phyloP scores from a whole-genome alignment of 129 eudicot species.

The Daucus carota region DNA sequence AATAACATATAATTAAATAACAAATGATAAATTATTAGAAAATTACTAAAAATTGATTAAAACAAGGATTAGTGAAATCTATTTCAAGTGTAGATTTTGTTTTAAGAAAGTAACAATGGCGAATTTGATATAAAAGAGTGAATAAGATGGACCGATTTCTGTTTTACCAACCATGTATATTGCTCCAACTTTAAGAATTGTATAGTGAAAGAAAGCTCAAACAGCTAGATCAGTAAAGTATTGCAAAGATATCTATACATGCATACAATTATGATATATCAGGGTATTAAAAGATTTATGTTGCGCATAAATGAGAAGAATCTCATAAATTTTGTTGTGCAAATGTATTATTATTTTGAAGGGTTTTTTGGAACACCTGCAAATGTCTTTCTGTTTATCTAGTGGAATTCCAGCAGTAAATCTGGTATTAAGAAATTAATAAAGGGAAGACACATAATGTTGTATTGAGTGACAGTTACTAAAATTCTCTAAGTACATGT shows the following conservation, averaged over 20 bases:
- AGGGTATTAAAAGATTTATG: neutral
- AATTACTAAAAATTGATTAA: too few relatives aligned
- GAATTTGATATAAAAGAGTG: neutral
- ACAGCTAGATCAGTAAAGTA: too few relatives aligned
- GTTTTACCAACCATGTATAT: neutral
- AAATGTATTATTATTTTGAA: neutral
- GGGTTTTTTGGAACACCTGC: neutral
- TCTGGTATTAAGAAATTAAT: neutral
- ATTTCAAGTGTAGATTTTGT: too few relatives aligned
- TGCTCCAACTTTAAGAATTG: too few relatives aligned
- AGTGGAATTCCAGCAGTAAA: neutral
- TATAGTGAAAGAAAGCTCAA: too few relatives aligned
- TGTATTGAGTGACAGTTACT: neutral
- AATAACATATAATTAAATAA: neutral
- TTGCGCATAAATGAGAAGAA: neutral
- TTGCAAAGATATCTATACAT: too few relatives aligned
- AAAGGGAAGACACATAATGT: neutral
- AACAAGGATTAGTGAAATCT: neutral
- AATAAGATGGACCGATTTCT: neutral
- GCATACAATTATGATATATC: neutral
- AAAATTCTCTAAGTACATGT: too few relatives aligned
- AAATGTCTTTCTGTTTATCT: neutral
- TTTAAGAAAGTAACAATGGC: neutral
- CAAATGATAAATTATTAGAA: neutral
- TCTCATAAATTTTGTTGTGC: neutral